phyloP scores from a whole-genome alignment of 2,329 filamentous ascomycete genomes.

The Aschersonia sp. region DNA sequence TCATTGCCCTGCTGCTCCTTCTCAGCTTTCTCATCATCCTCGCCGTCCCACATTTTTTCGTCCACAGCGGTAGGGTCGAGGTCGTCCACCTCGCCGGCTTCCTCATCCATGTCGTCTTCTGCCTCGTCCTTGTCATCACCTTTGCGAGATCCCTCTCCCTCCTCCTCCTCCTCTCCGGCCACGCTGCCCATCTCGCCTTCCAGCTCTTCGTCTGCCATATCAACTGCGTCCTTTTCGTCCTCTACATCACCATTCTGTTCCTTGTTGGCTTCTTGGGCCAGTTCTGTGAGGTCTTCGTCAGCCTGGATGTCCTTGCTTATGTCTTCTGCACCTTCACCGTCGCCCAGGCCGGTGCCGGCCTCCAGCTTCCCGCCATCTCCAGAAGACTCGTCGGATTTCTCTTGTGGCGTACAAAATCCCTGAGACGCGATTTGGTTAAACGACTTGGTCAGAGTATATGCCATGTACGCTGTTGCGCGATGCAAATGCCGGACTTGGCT shows the following conservation, averaged over 20 bases:
- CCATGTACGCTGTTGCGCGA: constrained; percentile 55
- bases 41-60: constrained; percentile 97
- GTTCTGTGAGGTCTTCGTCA: constrained; percentile 82
- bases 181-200: constrained; percentile 65
- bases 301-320: constrained; percentile 94
- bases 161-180: constrained; percentile 47
- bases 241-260: constrained; percentile 54
- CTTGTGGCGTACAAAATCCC: constrained; percentile 83
- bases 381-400: constrained; percentile 58
- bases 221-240: constrained; percentile 73
- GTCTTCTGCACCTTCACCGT: constrained; percentile 89
- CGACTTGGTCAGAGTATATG: constrained; percentile 58
- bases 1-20: constrained; percentile 70
- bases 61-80: constrained; percentile 81
- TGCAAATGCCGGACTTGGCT: constrained; percentile 50
- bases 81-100: constrained; percentile 81
- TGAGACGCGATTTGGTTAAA: constrained; percentile 69
- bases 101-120: constrained; percentile 71
- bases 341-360: constrained; percentile 81
- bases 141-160: constrained; percentile 44
- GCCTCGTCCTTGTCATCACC: constrained; percentile 50
- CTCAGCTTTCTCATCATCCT: constrained; percentile 63
- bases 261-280: constrained; percentile 71
- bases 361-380: constrained; percentile 69
- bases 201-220: constrained; percentile 84